A percentile compares a stretch with the other conserved stretches of the same genome.
These are phyloP conservation scores for Inga leiocalycina DNA, from an alignment of 306 rosid species.

Conservation along the genomic window DNA sequence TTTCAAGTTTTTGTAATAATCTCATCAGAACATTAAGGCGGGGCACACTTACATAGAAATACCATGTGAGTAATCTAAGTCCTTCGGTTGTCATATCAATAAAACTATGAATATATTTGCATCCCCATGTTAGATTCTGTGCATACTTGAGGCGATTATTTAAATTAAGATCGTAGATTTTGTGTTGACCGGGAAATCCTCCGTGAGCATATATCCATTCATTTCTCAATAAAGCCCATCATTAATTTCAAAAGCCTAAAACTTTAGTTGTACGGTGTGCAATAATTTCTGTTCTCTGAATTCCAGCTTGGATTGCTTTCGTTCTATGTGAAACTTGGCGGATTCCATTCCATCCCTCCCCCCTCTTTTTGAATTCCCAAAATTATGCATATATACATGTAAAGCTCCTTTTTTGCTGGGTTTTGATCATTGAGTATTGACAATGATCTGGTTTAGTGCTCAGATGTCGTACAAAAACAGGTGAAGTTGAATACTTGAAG, in stretches of 20 bases:
- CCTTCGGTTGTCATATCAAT: slow-evolving; percentile 56
- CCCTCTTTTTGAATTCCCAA: slow-evolving; percentile 7
- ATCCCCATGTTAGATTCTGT: slow-evolving; percentile 45
- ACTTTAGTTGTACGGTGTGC: background rate
- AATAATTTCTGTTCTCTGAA: slow-evolving; percentile 20
- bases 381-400: background rate
- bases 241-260: slow-evolving; percentile 40
- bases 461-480: background rate
- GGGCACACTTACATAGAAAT: slow-evolving; percentile 53
- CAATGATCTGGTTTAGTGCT: background rate
- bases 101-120: slow-evolving; percentile 30
- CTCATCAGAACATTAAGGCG: slow-evolving; percentile 16
- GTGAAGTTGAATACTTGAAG: background rate
- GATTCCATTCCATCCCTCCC: slow-evolving; percentile 6
- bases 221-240: slow-evolving; percentile 31
- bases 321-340: slow-evolving; percentile 19
- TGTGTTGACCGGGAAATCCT: slow-evolving; percentile 44
- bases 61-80: slow-evolving; percentile 58
- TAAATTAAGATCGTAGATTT: slow-evolving; percentile 32
- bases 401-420: background rate
- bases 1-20: slow-evolving; percentile 29
- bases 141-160: slow-evolving; percentile 24
- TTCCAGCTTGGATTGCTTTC: slow-evolving; percentile 38
- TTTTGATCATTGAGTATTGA: background rate
- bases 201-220: slow-evolving; percentile 22